Base-by-base conservation (phyloP, 2,329 filamentous ascomycete species). In the Phaeophleospora eucalypticola region DNA sequence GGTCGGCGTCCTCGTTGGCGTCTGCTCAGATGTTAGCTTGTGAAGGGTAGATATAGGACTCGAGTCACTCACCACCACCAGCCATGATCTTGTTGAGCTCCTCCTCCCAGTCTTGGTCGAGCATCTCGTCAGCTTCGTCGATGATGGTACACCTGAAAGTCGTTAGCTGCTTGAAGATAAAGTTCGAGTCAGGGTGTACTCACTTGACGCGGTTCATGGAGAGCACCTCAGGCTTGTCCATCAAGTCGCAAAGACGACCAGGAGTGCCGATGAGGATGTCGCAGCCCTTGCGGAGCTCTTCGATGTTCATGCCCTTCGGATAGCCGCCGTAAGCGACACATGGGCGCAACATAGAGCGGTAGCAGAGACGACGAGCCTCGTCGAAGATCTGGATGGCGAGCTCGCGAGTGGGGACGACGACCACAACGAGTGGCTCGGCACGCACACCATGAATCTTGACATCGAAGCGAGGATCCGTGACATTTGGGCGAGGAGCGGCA, bases 71-170 rank as follows among this genome's bases (percentile, higher is more conserved):
- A 90, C 89, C 88, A 61, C 86, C 86, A 51, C 89, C 89, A 41
- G 76, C 75, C 67, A 97, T 82, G 49, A 97, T 86, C 60, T 81
- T 82, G 36, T 77, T 76, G 50, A 97, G 77, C 3, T 90, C 82
- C 0, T 82, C 76, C 33, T 84, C 78, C 88, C 93, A 97, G 59
- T 90, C 87, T 1, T 74, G 64, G 2, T 76, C 66, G 0, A 98
- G 78, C 76, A 98, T 84, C 71, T 98, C 91, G 63, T 98, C 93
- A 0, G 93, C 93, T 65, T 98, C 93, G 50, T 97, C 93, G 52
- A 98, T 83, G 54, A 97, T 80, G 55, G 80, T 82, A 67, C 75
- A 82, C 51, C 76, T 79, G 43, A 9, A 36, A 12, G 2, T 53
- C 27, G 44, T 46, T 16, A 46, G 32, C 20, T 7, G 3, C 2